Percentiles rank a stretch among this genome's conserved stretches.
These are phyloP conservation scores for Kwoniella europaea DNA, from an alignment of 768 basidiomycete species.

Conservation along the genomic window DNA sequence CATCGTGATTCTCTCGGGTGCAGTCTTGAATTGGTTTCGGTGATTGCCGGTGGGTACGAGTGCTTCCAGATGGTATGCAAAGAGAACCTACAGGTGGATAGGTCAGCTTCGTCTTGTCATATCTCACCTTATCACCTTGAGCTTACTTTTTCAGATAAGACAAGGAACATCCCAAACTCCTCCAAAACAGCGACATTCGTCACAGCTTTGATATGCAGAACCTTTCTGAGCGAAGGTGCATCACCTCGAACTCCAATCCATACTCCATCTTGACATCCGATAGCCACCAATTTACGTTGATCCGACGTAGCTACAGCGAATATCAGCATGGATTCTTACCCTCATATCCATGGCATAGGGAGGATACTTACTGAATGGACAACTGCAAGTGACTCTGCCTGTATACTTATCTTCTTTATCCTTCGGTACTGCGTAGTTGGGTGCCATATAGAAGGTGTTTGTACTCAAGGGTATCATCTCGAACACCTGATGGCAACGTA, in stretches of 20 bases:
- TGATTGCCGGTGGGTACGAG: slow-evolving; percentile 85
- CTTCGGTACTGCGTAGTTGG: slow-evolving; percentile 59
- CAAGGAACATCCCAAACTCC: slow-evolving; percentile 94
- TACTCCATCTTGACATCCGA: slow-evolving; percentile 93
- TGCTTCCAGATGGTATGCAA: slow-evolving; percentile 95
- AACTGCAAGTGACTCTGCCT: slow-evolving; percentile 81
- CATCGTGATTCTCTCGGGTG: slow-evolving; percentile 87
- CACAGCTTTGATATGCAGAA: slow-evolving; percentile 89
- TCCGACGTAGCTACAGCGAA: slow-evolving; percentile 71
- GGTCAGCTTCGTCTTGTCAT: not conserved
- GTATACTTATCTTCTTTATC: slow-evolving; percentile 69
- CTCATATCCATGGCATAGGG: not conserved
- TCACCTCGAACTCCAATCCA: slow-evolving; percentile 94
- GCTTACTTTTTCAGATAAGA: slow-evolving; percentile 83
- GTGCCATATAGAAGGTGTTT: slow-evolving; percentile 83
- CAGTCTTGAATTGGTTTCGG: slow-evolving; percentile 64
- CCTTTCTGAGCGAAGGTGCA: slow-evolving; percentile 85
- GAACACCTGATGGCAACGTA: slow-evolving; percentile 65
- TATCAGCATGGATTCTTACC: not conserved
- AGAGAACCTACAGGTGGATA: slow-evolving; percentile 66
- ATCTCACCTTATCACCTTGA: not conserved
- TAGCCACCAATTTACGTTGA: slow-evolving; percentile 81
- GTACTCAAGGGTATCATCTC: slow-evolving; percentile 87
- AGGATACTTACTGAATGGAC: slow-evolving; percentile 74
- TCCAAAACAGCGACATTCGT: slow-evolving; percentile 95